Evolutionary conservation across 2,329 filamentous ascomycete genomes (phyloP).

Genomic region (Penicillium crustosum): DNA sequence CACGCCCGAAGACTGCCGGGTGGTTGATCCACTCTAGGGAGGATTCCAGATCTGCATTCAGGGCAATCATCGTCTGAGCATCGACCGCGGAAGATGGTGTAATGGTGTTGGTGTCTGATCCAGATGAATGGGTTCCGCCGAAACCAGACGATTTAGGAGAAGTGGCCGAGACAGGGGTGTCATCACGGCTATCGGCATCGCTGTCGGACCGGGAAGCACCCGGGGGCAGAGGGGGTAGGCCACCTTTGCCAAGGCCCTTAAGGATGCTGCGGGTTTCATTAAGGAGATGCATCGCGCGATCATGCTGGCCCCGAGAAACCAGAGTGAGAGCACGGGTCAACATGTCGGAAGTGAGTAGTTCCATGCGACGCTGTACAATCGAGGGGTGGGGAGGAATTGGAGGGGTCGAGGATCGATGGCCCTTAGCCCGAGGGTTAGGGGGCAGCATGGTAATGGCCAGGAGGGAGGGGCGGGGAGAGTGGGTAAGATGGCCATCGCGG

Average conservation of each 20-base stretch:
- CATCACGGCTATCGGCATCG: slow-evolving; percentile 41
- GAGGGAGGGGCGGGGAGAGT: slow-evolving; percentile 84
- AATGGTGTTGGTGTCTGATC: slow-evolving; percentile 48
- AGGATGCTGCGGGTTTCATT: slow-evolving; percentile 93
- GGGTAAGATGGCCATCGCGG: slow-evolving; percentile 79
- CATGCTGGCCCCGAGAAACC: slow-evolving; percentile 87
- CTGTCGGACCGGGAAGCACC: slow-evolving; percentile 42
- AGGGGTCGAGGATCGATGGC: slow-evolving; percentile 58
- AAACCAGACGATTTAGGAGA: slow-evolving; percentile 41
- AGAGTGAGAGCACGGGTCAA: slow-evolving; percentile 86
- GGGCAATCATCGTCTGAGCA: slow-evolving; percentile 72
- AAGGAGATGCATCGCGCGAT: slow-evolving; percentile 86
- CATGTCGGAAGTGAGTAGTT: slow-evolving; percentile 97
- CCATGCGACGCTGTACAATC: slow-evolving; percentile 96
- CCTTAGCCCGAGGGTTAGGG: slow-evolving; percentile 62
- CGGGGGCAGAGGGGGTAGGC: slow-evolving; percentile 80
- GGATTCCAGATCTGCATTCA: slow-evolving; percentile 87
- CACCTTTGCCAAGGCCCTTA: slow-evolving; percentile 92
- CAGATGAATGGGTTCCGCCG: slow-evolving; percentile 35
- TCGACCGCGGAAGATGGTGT: slow-evolving; percentile 74
- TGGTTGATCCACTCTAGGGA: slow-evolving; percentile 97
- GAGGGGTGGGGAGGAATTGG: slow-evolving; percentile 93
- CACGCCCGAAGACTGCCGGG: slow-evolving; percentile 88
- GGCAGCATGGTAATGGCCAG: slow-evolving; percentile 93
- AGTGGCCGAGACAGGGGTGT: slow-evolving; percentile 35